Evolutionary conservation across 1,139 yeast species (phyloP).

Genomic region (Sugiyamaella novakii): DNA sequence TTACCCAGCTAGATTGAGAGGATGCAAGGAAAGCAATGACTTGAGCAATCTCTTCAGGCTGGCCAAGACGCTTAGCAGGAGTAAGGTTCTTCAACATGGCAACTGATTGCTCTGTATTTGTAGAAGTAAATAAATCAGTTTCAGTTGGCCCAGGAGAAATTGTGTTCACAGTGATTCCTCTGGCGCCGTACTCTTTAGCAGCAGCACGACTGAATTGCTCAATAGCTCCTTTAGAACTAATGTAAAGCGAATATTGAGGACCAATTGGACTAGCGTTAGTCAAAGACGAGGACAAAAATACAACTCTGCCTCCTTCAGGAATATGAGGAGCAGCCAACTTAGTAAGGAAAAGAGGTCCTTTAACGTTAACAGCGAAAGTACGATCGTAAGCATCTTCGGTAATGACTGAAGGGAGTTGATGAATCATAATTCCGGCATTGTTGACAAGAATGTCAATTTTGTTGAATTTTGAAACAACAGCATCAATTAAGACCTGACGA

Average conservation of each 20-base stretch:
- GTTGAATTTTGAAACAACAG: slow-evolving; percentile 22
- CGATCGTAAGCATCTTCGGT: slow-evolving; percentile 27
- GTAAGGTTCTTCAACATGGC: slow-evolving; percentile 23
- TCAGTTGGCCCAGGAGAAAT: slow-evolving; percentile 32
- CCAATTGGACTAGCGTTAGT: slow-evolving; percentile 22
- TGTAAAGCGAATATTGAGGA: slow-evolving; percentile 25
- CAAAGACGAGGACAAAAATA: slow-evolving; percentile 25
- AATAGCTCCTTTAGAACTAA: slow-evolving; percentile 30
- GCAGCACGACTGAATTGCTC: slow-evolving; percentile 28
- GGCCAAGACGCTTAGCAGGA: slow-evolving; percentile 33
- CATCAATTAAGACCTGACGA: slow-evolving; percentile 20
- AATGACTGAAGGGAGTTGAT: slow-evolving; percentile 17
- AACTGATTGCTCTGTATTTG: slow-evolving; percentile 24
- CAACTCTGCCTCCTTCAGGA: slow-evolving; percentile 25
- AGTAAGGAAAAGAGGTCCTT: slow-evolving; percentile 32
- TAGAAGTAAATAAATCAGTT: slow-evolving; percentile 28
- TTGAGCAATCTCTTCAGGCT: slow-evolving; percentile 36
- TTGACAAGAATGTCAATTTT: slow-evolving; percentile 30
- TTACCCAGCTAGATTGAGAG: slow-evolving; percentile 35
- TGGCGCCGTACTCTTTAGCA: slow-evolving; percentile 29
- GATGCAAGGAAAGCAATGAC: slow-evolving; percentile 33
- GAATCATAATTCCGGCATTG: slow-evolving; percentile 29
- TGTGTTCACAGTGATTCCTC: slow-evolving; percentile 29
- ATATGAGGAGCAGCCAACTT: slow-evolving; percentile 30
- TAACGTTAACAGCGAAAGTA: slow-evolving; percentile 30